Evolutionary conservation across 2,329 filamentous ascomycete genomes (phyloP), one percentile per base, ranked within the genome.

Genomic region (Fusarium concolor): DNA sequence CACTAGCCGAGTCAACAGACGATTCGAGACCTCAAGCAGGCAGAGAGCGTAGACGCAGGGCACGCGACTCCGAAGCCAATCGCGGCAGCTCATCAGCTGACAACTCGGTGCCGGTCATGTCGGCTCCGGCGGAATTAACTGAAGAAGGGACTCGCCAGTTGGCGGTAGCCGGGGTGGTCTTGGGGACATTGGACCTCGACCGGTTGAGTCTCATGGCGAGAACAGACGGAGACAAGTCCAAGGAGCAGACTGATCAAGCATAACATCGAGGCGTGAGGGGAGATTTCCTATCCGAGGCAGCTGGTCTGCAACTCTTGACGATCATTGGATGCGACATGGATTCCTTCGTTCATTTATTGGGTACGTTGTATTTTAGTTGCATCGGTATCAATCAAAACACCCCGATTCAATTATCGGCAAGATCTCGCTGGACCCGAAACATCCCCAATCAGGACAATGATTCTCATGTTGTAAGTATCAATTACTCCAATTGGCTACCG

Each of bases 141-240:
- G 67, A 63, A 14, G 63, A 73, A 35, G 68, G 69, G 28, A 68
- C 72, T 26, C 67, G 65, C 29, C 72, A 74, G 10, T 57, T 76
- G 44, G 75, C 63, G 29, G 60, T 73, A 56, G 76, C 75, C 9
- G 74, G 73, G 20, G 57, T 76, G 43, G 57, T 72, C 18, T 42
- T 78, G 64, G 77, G 75, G 31, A 71, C 72, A 31, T 65, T 67
- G 24, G 72, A 78, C n/a, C 62, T 79, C 33, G 77, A 79, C 33
- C 72, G 76, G n/a, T 56, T 78, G 51, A 78, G 74, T 49, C 39
- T 55, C 44, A 71, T 70, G 65, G 74, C 76, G 20, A 71, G 72
- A 50, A 29, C 57, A 26, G 46, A 49, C 33, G 57, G 64, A 43
- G 59, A 61, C 11, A 63, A 50, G 44, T 29, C 44, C 26, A 55